A percentile compares a stretch with the other conserved stretches of the same genome.
Conservation (phyloP, 2,329 filamentous ascomycete genomes). For the Didymosphaeria variabile region DNA sequence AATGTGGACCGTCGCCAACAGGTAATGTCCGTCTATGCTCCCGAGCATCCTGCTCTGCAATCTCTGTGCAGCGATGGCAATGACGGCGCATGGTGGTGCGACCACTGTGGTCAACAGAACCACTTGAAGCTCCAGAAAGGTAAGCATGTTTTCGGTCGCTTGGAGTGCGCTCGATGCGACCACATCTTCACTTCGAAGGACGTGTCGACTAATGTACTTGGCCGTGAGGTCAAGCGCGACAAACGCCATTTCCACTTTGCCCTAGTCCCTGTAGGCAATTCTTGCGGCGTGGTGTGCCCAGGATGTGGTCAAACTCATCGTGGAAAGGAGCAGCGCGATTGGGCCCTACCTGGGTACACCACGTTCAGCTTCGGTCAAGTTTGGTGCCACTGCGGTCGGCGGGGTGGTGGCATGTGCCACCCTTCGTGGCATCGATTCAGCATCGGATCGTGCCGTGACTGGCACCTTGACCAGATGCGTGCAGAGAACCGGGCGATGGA, state of each 20-base stretch:
- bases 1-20: background rate
- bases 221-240: background rate
- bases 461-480: background rate
- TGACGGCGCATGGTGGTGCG: slow-evolving; percentile 6
- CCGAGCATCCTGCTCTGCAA: background rate
- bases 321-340: background rate
- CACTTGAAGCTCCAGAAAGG: background rate
- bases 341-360: background rate
- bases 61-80: background rate
- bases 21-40: background rate
- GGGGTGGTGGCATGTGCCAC: background rate
- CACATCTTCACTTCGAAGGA: background rate
- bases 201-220: background rate
- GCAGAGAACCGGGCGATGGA: background rate
- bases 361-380: background rate
- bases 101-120: slow-evolving; percentile 1
- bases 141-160: background rate
- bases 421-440: background rate
- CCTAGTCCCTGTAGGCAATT: background rate
- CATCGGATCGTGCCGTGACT: background rate
- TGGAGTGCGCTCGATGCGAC: background rate
- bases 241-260: background rate
- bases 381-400: background rate
- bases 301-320: background rate
- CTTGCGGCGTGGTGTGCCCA: background rate